Conservation (phyloP, 208 protist genomes). For the Trypanosomatidae sp. region DNA sequence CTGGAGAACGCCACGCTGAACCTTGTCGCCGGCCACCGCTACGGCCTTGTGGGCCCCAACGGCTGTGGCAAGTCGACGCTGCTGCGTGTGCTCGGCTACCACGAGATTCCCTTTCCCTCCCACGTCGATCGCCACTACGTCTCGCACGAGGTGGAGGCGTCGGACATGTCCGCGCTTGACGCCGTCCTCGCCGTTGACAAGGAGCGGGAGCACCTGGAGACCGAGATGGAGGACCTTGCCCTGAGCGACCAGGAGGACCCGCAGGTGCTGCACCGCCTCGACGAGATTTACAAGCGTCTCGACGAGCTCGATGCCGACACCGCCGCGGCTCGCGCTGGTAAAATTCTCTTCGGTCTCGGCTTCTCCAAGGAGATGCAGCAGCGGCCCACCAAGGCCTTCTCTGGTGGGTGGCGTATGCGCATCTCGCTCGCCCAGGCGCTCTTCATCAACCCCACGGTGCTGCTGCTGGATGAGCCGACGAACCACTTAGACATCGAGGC, state of each 20-base stretch:
- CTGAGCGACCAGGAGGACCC: constrained; percentile 81
- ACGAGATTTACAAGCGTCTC: constrained; percentile 93
- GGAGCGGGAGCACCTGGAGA: constrained; percentile 76
- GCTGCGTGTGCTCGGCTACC: constrained; percentile 79
- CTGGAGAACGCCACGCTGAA: constrained; percentile 89
- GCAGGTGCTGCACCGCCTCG: constrained; percentile 64
- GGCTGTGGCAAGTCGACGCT: constrained; percentile 95
- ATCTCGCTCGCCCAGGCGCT: constrained; percentile 96
- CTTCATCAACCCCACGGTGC: constrained; percentile 93
- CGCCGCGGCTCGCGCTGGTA: constrained; percentile 78
- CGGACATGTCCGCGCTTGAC: constrained; percentile 82
- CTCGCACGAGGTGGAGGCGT: constrained; percentile 95
- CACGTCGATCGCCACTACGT: constrained; percentile 97
- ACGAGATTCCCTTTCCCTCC: constrained; percentile 92
- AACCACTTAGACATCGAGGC: constrained; percentile 98
- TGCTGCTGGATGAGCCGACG: constrained; percentile 98
- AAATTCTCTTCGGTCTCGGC: constrained; percentile 95
- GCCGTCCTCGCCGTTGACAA: constrained; percentile 84
- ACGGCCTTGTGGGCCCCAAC: constrained; percentile 90
- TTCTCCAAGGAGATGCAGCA: constrained; percentile 90
- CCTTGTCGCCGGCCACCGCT: constrained; percentile 79
- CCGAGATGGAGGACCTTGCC: constrained; percentile 84
- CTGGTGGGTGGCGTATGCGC: constrained; percentile 98
- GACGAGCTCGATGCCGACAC: constrained; percentile 93
- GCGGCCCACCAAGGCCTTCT: constrained; percentile 82